Evolutionary conservation across 495 filamentous ascomycete species (phyloP), one percentile per base, ranked within the genome.

Genomic region (Rhypophila decipiens): DNA sequence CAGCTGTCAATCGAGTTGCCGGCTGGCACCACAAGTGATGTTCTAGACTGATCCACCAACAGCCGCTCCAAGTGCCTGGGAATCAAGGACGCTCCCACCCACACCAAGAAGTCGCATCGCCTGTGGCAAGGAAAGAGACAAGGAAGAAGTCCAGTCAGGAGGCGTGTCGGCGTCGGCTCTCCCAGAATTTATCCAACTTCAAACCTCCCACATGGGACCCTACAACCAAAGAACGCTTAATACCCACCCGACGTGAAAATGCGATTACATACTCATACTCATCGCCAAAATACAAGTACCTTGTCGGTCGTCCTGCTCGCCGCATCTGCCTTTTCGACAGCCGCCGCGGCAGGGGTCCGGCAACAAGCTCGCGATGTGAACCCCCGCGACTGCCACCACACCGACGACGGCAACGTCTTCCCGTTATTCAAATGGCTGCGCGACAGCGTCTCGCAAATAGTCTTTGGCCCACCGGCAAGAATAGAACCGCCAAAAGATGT

Each of bases 401-500:
- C 24, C 31, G 24, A 34, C 49, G 39, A 41, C 41, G 42, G 48
- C 15, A 46, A 40, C 35, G 53, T 61, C 23, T 72, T 71, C 40
- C 61, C 62, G 0, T 59, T 72, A 23, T 49, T 73, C 65, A 80
- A 70, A 42, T 76, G 78, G 53, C 52, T 87, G 20, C 80, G 85
- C 47, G 81, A 89, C 55, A 75, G 73, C 52, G 64, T 82, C 23
- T 78, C 87, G 43, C 74, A 83, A 45, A 69, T 70, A 24, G 65
- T 89, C 46, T 87, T 88, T 70, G 75, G 80, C 0, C 66, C 66
- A 15, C 27, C 27, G 7, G n/a, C n/a, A n/a, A n/a, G n/a, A n/a
- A n/a, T n/a, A 35, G 17, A 35, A 19, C 75, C 67, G 40, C 49
- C 53, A 46, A n/a, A 37, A 11, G 38, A 42, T 55, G 50, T 47